These are phyloP conservation scores for Nannizzia gypsea DNA, from an alignment of 2,329 filamentous ascomycete species.

Conservation along the genomic window DNA sequence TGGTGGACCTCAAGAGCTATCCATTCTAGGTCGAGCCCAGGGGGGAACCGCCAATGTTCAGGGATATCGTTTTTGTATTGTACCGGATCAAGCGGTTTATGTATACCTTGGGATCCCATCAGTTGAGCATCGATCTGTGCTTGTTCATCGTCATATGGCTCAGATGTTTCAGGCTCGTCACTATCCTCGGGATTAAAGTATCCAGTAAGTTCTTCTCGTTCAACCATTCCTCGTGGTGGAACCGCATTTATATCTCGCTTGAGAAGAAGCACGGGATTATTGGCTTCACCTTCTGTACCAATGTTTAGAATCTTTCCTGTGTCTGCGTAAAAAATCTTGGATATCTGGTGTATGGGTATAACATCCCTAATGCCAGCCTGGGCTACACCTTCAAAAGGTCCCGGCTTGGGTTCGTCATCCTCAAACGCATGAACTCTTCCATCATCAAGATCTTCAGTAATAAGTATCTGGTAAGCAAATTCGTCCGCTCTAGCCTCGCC, in stretches of 20 bases:
- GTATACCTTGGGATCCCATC: background rate
- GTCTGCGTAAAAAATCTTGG: conserved; percentile 88
- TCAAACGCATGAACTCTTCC: conserved; percentile 56
- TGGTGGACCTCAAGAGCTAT: conserved; percentile 77
- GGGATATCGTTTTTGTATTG: conserved; percentile 17
- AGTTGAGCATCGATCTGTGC: conserved; percentile 23
- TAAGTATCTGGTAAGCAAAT: conserved; percentile 68
- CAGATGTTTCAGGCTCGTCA: conserved; percentile 22
- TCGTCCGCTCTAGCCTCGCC: conserved; percentile 43
- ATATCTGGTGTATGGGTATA: conserved; percentile 61
- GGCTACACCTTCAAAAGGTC: conserved; percentile 48
- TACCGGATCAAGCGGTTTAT: conserved; percentile 7
- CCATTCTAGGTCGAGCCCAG: conserved; percentile 78
- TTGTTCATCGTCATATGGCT: conserved; percentile 31
- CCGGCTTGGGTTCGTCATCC: conserved; percentile 45
- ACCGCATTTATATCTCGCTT: conserved; percentile 58
- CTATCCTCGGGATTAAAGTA: conserved; percentile 19
- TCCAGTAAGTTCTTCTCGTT: conserved; percentile 32
- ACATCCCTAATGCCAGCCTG: conserved; percentile 55
- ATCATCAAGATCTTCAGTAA: conserved; percentile 72
- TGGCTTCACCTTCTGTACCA: conserved; percentile 53
- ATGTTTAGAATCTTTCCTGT: conserved; percentile 85
- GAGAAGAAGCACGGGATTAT: conserved; percentile 61
- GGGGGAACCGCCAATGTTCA: conserved; percentile 51
- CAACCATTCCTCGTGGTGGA: conserved; percentile 48